These are phyloP conservation scores for Raphanus raphanistrum DNA, from an alignment of 345 rosid species.

Conservation along the genomic window DNA sequence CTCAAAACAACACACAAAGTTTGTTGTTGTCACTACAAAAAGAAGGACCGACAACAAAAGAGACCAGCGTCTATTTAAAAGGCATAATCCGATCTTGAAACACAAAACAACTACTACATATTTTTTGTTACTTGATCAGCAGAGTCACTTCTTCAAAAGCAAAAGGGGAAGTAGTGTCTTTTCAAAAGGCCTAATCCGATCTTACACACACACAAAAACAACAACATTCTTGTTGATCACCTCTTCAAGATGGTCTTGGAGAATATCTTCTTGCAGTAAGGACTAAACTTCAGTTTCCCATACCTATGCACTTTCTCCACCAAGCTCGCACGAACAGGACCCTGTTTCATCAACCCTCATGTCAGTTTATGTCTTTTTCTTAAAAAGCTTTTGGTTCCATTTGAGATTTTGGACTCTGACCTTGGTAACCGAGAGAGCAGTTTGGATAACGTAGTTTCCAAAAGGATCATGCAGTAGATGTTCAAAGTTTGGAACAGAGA, in stretches of 20 bases:
- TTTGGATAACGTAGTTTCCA: constrained; percentile 77
- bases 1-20: constrained; percentile 9
- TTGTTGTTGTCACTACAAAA: constrained; percentile 22
- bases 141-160: constrained; percentile 49
- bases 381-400: background rate
- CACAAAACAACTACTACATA: constrained; percentile 1
- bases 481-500: constrained; percentile 53
- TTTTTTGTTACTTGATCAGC: background rate
- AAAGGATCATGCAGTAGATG: constrained; percentile 71
- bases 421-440: constrained; percentile 64
- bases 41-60: constrained; percentile 8
- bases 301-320: constrained; percentile 52
- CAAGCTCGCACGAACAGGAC: constrained; percentile 47
- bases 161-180: constrained; percentile 6
- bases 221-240: constrained; percentile 27
- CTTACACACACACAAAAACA: background rate
- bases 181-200: background rate
- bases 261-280: constrained; percentile 77
- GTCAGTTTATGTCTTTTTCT: background rate
- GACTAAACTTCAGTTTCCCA: constrained; percentile 51
- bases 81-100: constrained; percentile 3
- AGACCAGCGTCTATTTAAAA: background rate
- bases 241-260: constrained; percentile 53
- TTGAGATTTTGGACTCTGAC: constrained; percentile 26
- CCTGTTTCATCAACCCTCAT: constrained; percentile 41